These are phyloP conservation scores for Suhomyces bolitotheri DNA, from an alignment of 1,139 yeast genomes.

Conservation along the genomic window DNA sequence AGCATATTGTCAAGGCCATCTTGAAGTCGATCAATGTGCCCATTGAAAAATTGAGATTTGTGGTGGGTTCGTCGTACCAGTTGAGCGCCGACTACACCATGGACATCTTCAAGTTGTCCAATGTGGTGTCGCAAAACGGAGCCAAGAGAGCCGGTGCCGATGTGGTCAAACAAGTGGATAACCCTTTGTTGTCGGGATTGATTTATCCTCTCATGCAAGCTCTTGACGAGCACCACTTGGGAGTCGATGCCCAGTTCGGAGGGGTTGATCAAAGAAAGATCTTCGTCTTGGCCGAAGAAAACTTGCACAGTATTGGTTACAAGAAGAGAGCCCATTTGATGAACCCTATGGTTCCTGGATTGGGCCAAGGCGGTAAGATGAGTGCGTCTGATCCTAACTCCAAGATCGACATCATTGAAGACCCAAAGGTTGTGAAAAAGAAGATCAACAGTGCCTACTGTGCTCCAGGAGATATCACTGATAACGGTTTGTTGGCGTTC, in stretches of 20 bases:
- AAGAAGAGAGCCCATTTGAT: conserved; percentile 96
- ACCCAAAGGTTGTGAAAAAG: conserved; percentile 82
- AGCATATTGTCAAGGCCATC: conserved; percentile 76
- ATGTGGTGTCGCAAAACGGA: conserved; percentile 86
- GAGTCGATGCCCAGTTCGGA: conserved; percentile 93
- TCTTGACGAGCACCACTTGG: conserved; percentile 88
- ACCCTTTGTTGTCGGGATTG: conserved; percentile 89
- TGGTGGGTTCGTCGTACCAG: conserved; percentile 88
- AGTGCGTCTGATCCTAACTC: conserved; percentile 98
- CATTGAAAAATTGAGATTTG: conserved; percentile 80
- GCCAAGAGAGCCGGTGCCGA: conserved; percentile 99
- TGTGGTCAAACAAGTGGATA: conserved; percentile 95
- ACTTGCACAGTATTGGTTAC: conserved; percentile 82
- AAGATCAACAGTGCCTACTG: conserved; percentile 92
- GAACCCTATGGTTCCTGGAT: conserved; percentile 99
- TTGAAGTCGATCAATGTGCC: conserved; percentile 87
- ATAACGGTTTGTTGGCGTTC: conserved; percentile 87
- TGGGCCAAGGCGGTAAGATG: conserved; percentile 97
- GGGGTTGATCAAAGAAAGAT: conserved; percentile 99
- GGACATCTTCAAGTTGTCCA: conserved; percentile 84
- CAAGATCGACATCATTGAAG: conserved; percentile 89
- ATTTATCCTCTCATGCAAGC: conserved; percentile 99
- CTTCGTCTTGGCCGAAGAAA: conserved; percentile 95
- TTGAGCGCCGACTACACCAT: conserved; percentile 72
- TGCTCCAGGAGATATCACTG: conserved; percentile 90